These are phyloP conservation scores for Phytophthora niederhauseri DNA, from an alignment of 352 stramenopile species.

Conservation along the genomic window DNA sequence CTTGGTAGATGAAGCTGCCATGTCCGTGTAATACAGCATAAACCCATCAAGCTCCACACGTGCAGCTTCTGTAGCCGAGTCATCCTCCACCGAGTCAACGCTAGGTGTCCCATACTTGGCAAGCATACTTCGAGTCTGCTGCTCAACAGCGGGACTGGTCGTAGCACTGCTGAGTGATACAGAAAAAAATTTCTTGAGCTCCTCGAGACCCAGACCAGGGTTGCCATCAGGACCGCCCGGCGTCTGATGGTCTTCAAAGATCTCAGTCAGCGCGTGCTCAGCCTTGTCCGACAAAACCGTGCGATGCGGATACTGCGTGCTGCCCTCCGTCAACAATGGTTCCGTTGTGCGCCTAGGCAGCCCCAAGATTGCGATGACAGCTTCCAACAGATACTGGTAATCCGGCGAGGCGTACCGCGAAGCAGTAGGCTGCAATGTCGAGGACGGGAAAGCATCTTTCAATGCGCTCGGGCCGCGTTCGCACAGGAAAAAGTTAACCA, in stretches of 20 bases:
- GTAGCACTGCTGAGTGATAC: conserved; percentile 68
- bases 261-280: conserved; percentile 66
- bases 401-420: conserved; percentile 78
- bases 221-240: conserved; percentile 25
- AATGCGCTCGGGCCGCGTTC: conserved; percentile 63
- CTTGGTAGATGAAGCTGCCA: conserved; percentile 73
- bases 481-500: conserved; percentile 86
- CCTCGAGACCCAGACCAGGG: conserved; percentile 54
- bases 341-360: conserved; percentile 67
- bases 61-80: conserved; percentile 35
- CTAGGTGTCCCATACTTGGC: conserved; percentile 63
- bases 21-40: conserved; percentile 84
- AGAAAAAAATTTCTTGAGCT: conserved; percentile 73
- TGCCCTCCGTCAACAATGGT: conserved; percentile 69
- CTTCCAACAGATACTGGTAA: conserved; percentile 90
- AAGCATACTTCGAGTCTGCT: conserved; percentile 71
- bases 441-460: conserved; percentile 78
- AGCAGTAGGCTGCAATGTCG: conserved; percentile 44
- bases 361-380: conserved; percentile 85
- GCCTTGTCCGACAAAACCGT: conserved; percentile 77
- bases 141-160: conserved; percentile 53
- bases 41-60: conserved; percentile 78
- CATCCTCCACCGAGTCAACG: conserved; percentile 27
- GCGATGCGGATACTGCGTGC: conserved; percentile 71
- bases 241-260: conserved; percentile 79